phyloP scores from a whole-genome alignment of 2,329 filamentous ascomycete genomes.

The Colletotrichum sp. region DNA sequence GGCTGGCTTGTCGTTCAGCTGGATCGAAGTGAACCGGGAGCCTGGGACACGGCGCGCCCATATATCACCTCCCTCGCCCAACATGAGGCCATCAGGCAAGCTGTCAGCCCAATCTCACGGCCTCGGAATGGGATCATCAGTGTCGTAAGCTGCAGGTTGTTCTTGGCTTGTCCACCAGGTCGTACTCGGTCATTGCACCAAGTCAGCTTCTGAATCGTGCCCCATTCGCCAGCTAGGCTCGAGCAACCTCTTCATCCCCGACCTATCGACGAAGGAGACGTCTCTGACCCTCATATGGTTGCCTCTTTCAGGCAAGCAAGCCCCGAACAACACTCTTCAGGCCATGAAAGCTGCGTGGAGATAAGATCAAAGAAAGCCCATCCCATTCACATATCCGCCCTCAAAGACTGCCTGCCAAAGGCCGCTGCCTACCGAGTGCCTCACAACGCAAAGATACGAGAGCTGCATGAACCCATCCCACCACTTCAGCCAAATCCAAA shows the following conservation, averaged over 20 bases:
- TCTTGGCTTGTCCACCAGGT: neutral
- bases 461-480: neutral
- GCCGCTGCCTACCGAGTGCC: neutral
- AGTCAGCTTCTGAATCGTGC: neutral
- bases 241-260: fast-evolving
- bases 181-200: neutral
- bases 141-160: neutral
- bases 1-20: neutral
- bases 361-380: neutral
- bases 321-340: neutral
- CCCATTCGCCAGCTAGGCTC: neutral
- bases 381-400: neutral
- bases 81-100: neutral
- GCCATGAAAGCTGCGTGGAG: neutral
- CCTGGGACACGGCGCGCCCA: neutral
- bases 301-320: neutral
- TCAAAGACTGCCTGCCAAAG: neutral
- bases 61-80: neutral
- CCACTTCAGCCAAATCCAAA: neutral
- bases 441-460: neutral
- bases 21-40: neutral
- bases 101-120: neutral
- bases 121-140: neutral
- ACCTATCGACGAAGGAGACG: neutral
- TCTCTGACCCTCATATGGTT: neutral